Conservation (phyloP, 495 filamentous ascomycete genomes). For the Penicillium silybi region DNA sequence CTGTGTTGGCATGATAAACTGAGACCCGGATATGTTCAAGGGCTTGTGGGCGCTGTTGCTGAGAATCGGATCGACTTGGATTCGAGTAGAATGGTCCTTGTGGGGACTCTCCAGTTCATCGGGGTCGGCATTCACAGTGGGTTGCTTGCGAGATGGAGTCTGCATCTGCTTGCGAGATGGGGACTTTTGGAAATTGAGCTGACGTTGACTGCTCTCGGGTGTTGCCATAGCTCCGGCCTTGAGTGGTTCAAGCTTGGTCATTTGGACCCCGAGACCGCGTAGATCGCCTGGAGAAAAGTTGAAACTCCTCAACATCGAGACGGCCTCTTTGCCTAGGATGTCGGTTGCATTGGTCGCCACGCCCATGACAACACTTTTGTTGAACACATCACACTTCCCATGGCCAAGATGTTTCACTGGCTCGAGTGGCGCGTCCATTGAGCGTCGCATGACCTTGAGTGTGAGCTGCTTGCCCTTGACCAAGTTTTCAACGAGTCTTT, state of each 20-base stretch:
- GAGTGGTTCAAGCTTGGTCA: constrained; percentile 83
- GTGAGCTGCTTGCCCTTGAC: constrained; percentile 86
- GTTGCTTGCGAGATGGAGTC: constrained; percentile 25
- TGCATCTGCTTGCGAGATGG: constrained; percentile 11
- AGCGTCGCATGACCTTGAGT: constrained; percentile 87
- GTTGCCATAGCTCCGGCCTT: constrained; percentile 42
- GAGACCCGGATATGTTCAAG: constrained; percentile 75
- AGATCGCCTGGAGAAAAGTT: constrained; percentile 86
- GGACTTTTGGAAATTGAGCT: constrained; percentile 53
- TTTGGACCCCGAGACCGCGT: constrained; percentile 82
- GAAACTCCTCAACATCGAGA: constrained; percentile 77
- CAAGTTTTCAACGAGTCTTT: constrained; percentile 71
- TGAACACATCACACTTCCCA: constrained; percentile 90
- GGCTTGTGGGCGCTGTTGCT: constrained; percentile 58
- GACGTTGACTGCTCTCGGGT: constrained; percentile 60
- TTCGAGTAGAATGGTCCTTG: constrained; percentile 54
- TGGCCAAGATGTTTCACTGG: constrained; percentile 93
- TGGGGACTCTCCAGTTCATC: constrained; percentile 63
- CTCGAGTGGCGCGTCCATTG: constrained; percentile 82
- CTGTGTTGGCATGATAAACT: constrained; percentile 82
- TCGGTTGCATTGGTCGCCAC: constrained; percentile 73
- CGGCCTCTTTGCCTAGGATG: constrained; percentile 69
- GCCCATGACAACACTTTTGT: constrained; percentile 78
- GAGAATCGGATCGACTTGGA: constrained; percentile 37
- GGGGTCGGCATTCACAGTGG: constrained; percentile 35